Evolutionary conservation across 2,329 filamentous ascomycete species (phyloP), one percentile per base, ranked within the genome.

Genomic region (Venturia effusa): DNA sequence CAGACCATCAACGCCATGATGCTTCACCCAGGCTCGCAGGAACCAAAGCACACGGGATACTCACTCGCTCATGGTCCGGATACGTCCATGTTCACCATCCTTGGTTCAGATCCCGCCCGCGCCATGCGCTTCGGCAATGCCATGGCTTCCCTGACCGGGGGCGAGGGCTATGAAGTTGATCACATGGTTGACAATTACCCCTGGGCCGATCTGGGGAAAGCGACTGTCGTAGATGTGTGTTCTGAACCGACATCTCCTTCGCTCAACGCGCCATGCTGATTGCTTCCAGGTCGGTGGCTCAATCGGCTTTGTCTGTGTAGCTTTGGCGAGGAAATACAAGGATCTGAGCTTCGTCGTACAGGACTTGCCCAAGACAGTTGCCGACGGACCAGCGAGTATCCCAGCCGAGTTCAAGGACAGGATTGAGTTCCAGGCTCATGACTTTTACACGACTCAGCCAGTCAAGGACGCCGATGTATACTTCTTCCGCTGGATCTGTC

Each of bases 71-170:
- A 51, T 63, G 69, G 32, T 67, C 68, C 40, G 64, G 68, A 67
- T 27, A 73, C 69, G 69, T 68, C 73, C 4, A 70, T 72, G 27
- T 66, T 74, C 24, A 72, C 74, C 64, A 71, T 72, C 30, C 72
- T 74, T 60, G 68, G 71, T 39, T 64, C 68, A 48, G 73, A 72
- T 4, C 0, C 73, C 70, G 70, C 64, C 71, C 10, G 68, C 68
- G 65, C 65, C 69, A 51, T 62, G 54, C 72, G 70, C 22, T 74
- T 72, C 63, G 69, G 69, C 41, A 69, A 67, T 55, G 74, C 71
- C 59, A 74, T 74, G 73, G 66, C 65, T 30, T 67, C 73, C 37
- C 72, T 73, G 61, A 72, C 73, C 11, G 66, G 59, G n/a, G 48
- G 43, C 11, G 62, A 64, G 22, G 59, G 73, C 19, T 73, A 74